Evolutionary conservation across 768 basidiomycete species (phyloP), one percentile per base, ranked within the genome.

Genomic region (Daedaleopsis nitida): DNA sequence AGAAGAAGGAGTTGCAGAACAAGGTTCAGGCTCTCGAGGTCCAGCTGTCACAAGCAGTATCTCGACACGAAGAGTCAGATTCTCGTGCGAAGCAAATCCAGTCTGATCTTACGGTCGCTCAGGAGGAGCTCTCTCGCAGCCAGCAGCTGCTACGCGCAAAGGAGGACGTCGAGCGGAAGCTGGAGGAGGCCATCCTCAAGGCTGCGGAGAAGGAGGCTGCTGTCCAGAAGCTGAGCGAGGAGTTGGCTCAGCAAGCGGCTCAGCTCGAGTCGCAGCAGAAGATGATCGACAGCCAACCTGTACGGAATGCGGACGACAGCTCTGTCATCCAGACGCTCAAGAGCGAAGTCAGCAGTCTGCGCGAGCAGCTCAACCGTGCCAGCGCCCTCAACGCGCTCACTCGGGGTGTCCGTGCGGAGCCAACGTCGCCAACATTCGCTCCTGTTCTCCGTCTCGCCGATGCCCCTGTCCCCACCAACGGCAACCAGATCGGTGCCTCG

Each of bases 331-430:
- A 87, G 65, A 89, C 89, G 0, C 84, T 99, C 68, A 95, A 96
- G 75, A 91, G 86, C 66, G 97, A 99, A 79, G 89, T 99, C 66
- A 88, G 89, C 75, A 89, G 79, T 68, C 83, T 98, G 34, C 92
- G 94, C 60, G 97, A 99, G 71, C 96, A 98, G 72, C 86, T 98
- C 65, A 96, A 96, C 68, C 87, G 96, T 35, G 87, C 94, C n/a
- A 94, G 96, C 70, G 94, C 97, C 10, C 83, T 97, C 67, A 93
- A 94, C 67, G 83, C 86, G 16, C 82, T 97, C 53, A 95, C 93
- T 12, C 86, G 88, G 65, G 86, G 89, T 34, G 73, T 83, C 45
- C 86, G 88, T 39, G 79, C 77, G 17, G 87, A 92, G 21, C 91
- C 91, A 5, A 77, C 86, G 23, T 94, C 93, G 2, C 94, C 95